Conservation (phyloP, 768 basidiomycete species). For the Pisolithus sp. region DNA sequence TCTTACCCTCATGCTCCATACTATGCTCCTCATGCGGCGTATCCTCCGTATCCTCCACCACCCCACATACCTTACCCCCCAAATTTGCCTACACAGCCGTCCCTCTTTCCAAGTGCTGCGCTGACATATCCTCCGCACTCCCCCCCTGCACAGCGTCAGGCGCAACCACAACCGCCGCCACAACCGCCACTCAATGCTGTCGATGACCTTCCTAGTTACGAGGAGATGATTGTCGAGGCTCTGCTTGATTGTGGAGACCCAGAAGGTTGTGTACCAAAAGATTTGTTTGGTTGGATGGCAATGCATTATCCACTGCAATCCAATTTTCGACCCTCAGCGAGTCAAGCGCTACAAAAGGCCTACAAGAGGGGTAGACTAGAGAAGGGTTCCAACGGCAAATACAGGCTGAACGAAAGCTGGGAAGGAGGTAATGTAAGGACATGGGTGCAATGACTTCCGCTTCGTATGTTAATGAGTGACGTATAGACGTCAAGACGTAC, state of each 20-base stretch:
- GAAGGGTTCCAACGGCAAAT: constrained; percentile 68
- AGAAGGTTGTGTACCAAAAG: constrained; percentile 79
- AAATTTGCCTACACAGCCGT: constrained; percentile 23
- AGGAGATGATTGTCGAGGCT: constrained; percentile 88
- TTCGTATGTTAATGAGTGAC: constrained; percentile 5
- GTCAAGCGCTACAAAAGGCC: constrained; percentile 84
- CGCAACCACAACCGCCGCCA: constrained; percentile 4
- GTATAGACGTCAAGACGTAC: constrained; percentile 68
- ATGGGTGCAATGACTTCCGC: not conserved
- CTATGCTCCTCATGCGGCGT: constrained; percentile 39
- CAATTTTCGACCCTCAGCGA: constrained; percentile 87
- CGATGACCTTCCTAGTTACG: constrained; percentile 77
- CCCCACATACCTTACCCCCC: constrained; percentile 25
- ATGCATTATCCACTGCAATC: constrained; percentile 73
- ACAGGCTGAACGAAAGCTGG: constrained; percentile 70
- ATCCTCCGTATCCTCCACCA: constrained; percentile 25
- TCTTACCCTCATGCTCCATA: constrained; percentile 66
- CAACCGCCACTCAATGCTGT: constrained; percentile 15
- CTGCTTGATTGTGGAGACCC: constrained; percentile 58
- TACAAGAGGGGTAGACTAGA: constrained; percentile 75
- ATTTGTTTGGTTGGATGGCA: constrained; percentile 80
- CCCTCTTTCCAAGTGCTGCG: constrained; percentile 32
- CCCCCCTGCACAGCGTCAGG: constrained; percentile 19
- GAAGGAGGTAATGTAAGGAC: constrained; percentile 71
- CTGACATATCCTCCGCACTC: constrained; percentile 29